A percentile compares a stretch with the other conserved stretches of the same genome.
Conservation (phyloP, 2,329 filamentous ascomycete genomes). For the Sphaerostilbella broomeana region DNA sequence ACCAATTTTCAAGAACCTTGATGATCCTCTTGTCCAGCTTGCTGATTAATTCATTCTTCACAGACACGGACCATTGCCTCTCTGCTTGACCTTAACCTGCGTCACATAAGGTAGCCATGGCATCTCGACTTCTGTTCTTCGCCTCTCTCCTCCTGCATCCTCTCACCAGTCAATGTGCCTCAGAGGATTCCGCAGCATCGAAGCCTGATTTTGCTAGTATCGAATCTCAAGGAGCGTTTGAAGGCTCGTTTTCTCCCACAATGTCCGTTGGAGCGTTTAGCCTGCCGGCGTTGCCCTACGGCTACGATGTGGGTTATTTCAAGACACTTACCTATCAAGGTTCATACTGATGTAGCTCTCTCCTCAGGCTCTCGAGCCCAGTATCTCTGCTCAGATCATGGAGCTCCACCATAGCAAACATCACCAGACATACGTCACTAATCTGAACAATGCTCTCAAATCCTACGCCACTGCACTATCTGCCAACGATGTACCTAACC, state of each 20-base stretch:
- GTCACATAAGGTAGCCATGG: conserved; percentile 3
- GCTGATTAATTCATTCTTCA: too few relatives aligned
- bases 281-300: conserved; percentile 61
- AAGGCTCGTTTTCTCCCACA: conserved; percentile 7
- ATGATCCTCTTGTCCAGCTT: too few relatives aligned
- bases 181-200: neutral
- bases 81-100: too few relatives aligned
- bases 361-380: conserved; percentile 59
- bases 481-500: conserved; percentile 52
- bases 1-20: too few relatives aligned
- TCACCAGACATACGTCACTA: conserved; percentile 71
- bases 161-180: conserved; percentile 8
- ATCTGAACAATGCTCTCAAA: conserved; percentile 61
- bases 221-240: neutral
- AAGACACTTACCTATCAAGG: conserved; percentile 7
- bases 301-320: conserved; percentile 55
- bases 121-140: conserved; percentile 2
- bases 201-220: conserved; percentile 9
- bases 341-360: conserved; percentile 36
- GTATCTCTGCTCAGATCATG: conserved; percentile 75
- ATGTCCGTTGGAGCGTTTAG: conserved; percentile 44
- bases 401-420: conserved; percentile 74
- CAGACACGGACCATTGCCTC: too few relatives aligned
- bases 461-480: conserved; percentile 51
- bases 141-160: conserved; percentile 5